Percentiles rank a stretch among this genome's conserved stretches.
Conservation (phyloP, 2,329 filamentous ascomycete genomes). For the Saccharata proteae region DNA sequence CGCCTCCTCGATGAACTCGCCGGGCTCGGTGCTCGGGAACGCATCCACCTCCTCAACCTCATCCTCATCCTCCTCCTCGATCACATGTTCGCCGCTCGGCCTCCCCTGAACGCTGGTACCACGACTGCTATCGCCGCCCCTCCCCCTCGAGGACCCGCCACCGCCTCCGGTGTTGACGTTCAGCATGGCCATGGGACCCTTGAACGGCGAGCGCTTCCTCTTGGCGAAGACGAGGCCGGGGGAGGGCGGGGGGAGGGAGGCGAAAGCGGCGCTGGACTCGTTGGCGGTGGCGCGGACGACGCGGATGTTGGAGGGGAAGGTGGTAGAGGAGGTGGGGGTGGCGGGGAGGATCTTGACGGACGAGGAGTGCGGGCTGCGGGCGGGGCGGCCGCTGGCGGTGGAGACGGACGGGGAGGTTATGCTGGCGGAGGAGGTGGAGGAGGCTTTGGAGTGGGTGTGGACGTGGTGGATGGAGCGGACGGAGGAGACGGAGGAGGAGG, state of each 20-base stretch:
- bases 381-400: constrained; percentile 45
- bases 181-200: constrained; percentile 56
- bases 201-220: constrained; percentile 69
- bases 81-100: constrained; percentile 63
- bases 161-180: constrained; percentile 29
- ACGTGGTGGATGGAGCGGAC: constrained; percentile 82
- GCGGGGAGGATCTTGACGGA: constrained; percentile 87
- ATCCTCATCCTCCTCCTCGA: constrained; percentile 34
- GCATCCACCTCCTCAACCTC: constrained; percentile 10
- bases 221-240: constrained; percentile 66
- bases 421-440: constrained; percentile 72
- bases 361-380: constrained; percentile 68
- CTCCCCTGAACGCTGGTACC: constrained; percentile 52
- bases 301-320: constrained; percentile 77
- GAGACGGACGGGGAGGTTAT: constrained; percentile 36
- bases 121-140: constrained; percentile 15
- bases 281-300: constrained; percentile 53
- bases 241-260: constrained; percentile 44
- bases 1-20: constrained; percentile 9
- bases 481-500: constrained; percentile 86
- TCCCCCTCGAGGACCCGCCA: constrained; percentile 19
- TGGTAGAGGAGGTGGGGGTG: constrained; percentile 55
- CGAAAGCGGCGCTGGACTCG: constrained; percentile 31
- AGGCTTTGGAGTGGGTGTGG: constrained; percentile 86
- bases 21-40: constrained; percentile 15